These are phyloP conservation scores for Dendrobium chrysotoxum DNA, from an alignment of 106 monocot species.

Conservation along the genomic window DNA sequence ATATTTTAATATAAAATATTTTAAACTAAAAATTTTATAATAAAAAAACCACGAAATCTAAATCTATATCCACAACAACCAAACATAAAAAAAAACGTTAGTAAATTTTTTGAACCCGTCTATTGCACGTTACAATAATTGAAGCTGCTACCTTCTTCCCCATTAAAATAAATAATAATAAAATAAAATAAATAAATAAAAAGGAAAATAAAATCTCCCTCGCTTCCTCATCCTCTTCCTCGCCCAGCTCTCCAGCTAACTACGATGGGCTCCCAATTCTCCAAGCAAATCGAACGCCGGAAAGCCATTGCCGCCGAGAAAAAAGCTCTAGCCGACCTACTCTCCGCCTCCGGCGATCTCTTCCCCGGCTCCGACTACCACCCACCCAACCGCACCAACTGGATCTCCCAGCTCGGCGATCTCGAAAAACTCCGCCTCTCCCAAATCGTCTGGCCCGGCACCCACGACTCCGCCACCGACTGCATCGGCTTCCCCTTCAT, in stretches of 20 bases:
- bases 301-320: slow-evolving; percentile 42
- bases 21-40: too few relatives aligned
- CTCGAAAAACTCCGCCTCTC: slow-evolving; percentile 30
- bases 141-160: not conserved
- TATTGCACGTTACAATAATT: not conserved
- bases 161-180: too few relatives aligned
- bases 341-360: slow-evolving; percentile 27
- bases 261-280: slow-evolving; percentile 48
- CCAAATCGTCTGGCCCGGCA: slow-evolving; percentile 79
- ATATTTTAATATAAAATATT: too few relatives aligned
- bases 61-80: too few relatives aligned
- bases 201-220: not conserved
- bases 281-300: slow-evolving; percentile 55
- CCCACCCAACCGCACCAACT: slow-evolving; percentile 47
- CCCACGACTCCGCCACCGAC: slow-evolving; percentile 89
- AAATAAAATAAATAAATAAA: too few relatives aligned
- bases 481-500: slow-evolving; percentile 69
- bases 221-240: too few relatives aligned
- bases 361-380: slow-evolving; percentile 81
- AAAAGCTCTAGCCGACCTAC: slow-evolving; percentile 35
- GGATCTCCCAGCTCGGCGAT: slow-evolving; percentile 58
- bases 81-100: too few relatives aligned
- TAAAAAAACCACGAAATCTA: too few relatives aligned
- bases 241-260: too few relatives aligned
- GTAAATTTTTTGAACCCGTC: too few relatives aligned